Evolutionary conservation across 352 stramenopile genomes (phyloP).

Genomic region (Phytophthora sp.): DNA sequence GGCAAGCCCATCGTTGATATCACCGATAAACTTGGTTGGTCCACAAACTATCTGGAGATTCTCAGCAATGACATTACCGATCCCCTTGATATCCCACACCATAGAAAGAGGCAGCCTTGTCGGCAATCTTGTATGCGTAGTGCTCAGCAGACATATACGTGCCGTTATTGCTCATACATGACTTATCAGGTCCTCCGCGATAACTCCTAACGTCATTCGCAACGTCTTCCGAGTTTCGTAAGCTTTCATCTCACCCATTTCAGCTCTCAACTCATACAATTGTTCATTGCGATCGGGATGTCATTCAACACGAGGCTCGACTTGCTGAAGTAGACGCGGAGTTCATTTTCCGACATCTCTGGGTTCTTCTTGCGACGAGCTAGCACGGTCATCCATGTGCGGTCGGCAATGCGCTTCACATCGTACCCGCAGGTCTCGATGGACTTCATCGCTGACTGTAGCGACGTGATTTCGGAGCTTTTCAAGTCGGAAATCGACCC

Average conservation of each 20-base stretch:
- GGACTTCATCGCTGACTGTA: slow-evolving; percentile 18
- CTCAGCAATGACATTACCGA: slow-evolving; percentile 33
- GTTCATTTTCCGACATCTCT: slow-evolving; percentile 22
- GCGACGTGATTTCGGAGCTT: slow-evolving; percentile 13
- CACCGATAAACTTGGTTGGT: slow-evolving; percentile 42
- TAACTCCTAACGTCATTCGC: slow-evolving; percentile 48
- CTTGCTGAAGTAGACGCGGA: slow-evolving; percentile 22
- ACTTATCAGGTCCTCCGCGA: slow-evolving; percentile 49
- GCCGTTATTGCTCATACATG: slow-evolving; percentile 28
- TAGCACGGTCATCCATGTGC: slow-evolving; percentile 23
- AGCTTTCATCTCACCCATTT: slow-evolving; percentile 11
- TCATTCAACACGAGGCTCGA: slow-evolving; percentile 50
- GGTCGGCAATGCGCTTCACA: slow-evolving; percentile 29
- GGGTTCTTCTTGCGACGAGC: slow-evolving; percentile 15
- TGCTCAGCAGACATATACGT: slow-evolving; percentile 30
- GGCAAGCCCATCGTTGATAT: slow-evolving; percentile 41
- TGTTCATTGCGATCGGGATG: slow-evolving; percentile 43
- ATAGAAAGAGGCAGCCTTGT: slow-evolving; percentile 43
- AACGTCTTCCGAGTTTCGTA: slow-evolving; percentile 41
- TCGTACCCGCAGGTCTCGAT: slow-evolving; percentile 29
- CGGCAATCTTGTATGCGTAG: slow-evolving; percentile 39
- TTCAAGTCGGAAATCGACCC: slow-evolving; percentile 16
- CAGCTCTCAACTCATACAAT: slow-evolving; percentile 37
- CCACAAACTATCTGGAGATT: slow-evolving; percentile 52
- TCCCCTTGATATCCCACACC: slow-evolving; percentile 41